Evolutionary conservation across 768 basidiomycete species (phyloP), one percentile per base, ranked within the genome.

Genomic region (Pleurotus tuoliensis): DNA sequence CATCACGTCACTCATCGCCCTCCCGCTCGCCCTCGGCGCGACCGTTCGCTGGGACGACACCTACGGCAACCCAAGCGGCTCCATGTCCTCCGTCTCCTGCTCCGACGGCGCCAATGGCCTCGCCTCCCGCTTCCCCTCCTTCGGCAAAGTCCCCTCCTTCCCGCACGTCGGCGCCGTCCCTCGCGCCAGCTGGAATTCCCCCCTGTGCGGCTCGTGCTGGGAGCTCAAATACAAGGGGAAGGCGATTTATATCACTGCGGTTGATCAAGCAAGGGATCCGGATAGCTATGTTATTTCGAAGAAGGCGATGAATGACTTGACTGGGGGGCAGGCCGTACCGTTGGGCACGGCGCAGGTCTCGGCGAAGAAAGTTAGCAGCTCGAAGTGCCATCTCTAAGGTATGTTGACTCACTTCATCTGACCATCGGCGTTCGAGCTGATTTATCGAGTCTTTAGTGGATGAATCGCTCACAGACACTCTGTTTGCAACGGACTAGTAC

Each of bases 171-270:
- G 80, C 1, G 80, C 75, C 1, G 70, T 73, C 13, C 80, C 75
- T 30, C 71, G 87, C 55, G 67, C 66, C 4, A 77, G 75, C 25
- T 86, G 70, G 68, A 74, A 81, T 63, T 85, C 82, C 1, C 58
- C 67, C 2, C 69, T 72, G 41, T 88, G 85, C 61, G 83, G 83
- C 1, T 75, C 76, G 24, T 88, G 87, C 67, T 88, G 83, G 83
- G 56, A 73, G 56, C 63, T 87, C 59, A 76, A 77, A 3, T 86
- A 76, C 66, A 61, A 56, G 2, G 62, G 62, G n/a, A 74, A 58
- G 56, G 76, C 63, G 54, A 72, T 85, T 65, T 76, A 73, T 44
- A 64, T 86, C 11, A 67, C 79, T 1, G 85, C 79, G 1, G 70
- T 88, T 20, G 83, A 87, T 61, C 69, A 76, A 43, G 72, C 81